Evolutionary conservation across 1,284 basidiomycete species (phyloP).

Genomic region (Rhizoctonia solani): DNA sequence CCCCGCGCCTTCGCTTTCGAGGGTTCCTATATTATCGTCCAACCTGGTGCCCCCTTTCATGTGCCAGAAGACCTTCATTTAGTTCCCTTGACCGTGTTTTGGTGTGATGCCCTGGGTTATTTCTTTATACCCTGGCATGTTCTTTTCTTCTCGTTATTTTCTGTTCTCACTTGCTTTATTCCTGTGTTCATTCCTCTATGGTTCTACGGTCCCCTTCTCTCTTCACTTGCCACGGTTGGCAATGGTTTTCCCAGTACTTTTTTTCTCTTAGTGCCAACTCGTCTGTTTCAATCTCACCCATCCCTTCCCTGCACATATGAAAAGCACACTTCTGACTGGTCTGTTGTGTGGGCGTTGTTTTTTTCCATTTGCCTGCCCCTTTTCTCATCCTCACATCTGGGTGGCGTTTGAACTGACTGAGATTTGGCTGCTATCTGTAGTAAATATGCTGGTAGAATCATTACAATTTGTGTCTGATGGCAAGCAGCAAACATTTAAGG

Average conservation of each 20-base stretch:
- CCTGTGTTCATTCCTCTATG: conserved; percentile 3
- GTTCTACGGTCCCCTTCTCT: conserved; percentile 2
- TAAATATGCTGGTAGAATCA: conserved; percentile 28
- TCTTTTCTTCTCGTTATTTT: background rate
- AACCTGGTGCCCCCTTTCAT: conserved; percentile 12
- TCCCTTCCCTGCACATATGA: conserved; percentile 26
- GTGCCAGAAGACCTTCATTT: conserved; percentile 29
- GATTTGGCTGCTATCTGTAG: conserved; percentile 21
- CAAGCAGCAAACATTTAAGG: background rate
- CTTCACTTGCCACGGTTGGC: conserved; percentile 6
- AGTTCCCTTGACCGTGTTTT: conserved; percentile 29
- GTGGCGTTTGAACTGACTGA: conserved; percentile 4
- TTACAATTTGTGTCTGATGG: conserved; percentile 24
- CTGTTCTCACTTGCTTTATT: too few species aligned
- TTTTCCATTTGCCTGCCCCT: background rate
- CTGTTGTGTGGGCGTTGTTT: conserved; percentile 31
- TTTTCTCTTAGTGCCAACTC: background rate
- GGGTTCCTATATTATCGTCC: conserved; percentile 24
- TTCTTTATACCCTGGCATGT: background rate
- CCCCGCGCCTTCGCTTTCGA: conserved; percentile 13
- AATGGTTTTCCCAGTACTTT: conserved; percentile 1
- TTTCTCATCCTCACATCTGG: background rate
- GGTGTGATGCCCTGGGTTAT: conserved; percentile 13
- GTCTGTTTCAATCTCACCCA: background rate
- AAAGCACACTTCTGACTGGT: conserved; percentile 30